phyloP scores from a whole-genome alignment of 164 flowering plant genomes.

The Sedum album region DNA sequence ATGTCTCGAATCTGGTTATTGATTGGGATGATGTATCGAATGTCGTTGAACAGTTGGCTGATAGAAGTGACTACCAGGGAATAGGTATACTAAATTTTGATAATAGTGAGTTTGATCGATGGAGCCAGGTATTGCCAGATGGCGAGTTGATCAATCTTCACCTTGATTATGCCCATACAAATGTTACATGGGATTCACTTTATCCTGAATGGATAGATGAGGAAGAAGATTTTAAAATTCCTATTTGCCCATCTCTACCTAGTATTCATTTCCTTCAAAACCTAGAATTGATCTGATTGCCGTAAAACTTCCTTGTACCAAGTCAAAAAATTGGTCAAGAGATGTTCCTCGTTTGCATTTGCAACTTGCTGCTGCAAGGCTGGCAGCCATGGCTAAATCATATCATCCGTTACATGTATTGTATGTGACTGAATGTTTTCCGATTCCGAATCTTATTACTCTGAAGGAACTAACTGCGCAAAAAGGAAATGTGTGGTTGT shows the following conservation, averaged over 20 bases:
- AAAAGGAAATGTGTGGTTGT: constrained; percentile 37
- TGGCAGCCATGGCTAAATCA: constrained; percentile 35
- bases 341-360: constrained; percentile 50
- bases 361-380: constrained; percentile 47
- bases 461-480: constrained; percentile 40
- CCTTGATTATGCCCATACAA: constrained; percentile 27
- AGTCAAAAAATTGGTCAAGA: constrained; percentile 40
- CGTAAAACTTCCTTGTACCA: constrained; percentile 50
- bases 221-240: constrained; percentile 53
- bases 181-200: constrained; percentile 51
- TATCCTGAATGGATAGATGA: constrained; percentile 78
- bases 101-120: constrained; percentile 25
- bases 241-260: constrained; percentile 45
- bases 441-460: constrained; percentile 40
- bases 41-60: constrained; percentile 21
- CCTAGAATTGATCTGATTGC: constrained; percentile 37
- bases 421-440: constrained; percentile 36
- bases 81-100: constrained; percentile 52
- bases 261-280: constrained; percentile 25
- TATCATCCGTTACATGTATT: constrained; percentile 31
- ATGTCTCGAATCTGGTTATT: constrained; percentile 25
- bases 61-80: constrained; percentile 30
- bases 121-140: constrained; percentile 39
- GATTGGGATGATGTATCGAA: constrained; percentile 41
- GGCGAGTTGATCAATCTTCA: constrained; percentile 25